phyloP scores from a whole-genome alignment of 768 basidiomycete genomes.

The Rhodotorula sphaerocarpa region DNA sequence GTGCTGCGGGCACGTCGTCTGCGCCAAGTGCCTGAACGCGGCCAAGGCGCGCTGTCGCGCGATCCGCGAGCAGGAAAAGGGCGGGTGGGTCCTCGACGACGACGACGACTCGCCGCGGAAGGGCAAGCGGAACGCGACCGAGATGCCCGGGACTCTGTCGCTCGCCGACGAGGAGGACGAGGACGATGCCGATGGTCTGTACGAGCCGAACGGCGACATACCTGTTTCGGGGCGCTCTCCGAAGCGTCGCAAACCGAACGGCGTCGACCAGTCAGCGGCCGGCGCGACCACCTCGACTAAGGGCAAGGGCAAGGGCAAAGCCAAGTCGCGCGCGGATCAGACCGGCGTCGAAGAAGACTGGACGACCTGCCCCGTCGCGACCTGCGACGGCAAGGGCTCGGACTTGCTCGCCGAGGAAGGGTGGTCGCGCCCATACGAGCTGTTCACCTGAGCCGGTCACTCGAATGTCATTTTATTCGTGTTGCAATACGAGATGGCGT shows the following conservation, averaged over 20 bases:
- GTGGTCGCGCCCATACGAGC: constrained; percentile 12
- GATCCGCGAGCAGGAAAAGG: constrained; percentile 1
- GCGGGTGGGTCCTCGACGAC: neutral
- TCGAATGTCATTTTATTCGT: neutral
- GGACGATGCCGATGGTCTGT: constrained; percentile 3
- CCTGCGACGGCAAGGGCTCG: constrained; percentile 5
- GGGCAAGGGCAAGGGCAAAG: constrained; percentile 13
- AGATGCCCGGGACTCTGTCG: neutral
- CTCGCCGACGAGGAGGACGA: constrained; percentile 9
- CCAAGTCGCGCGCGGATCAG: constrained; percentile 4
- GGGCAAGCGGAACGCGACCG: neutral
- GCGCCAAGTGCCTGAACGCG: constrained; percentile 17
- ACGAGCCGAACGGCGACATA: too few relatives aligned
- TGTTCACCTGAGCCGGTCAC: constrained; percentile 11
- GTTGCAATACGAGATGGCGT: too few relatives aligned
- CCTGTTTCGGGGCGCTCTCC: too few relatives aligned
- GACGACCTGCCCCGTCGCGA: constrained; percentile 24
- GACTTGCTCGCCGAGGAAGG: constrained; percentile 19
- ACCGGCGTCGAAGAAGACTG: constrained; percentile 28
- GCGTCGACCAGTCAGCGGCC: neutral
- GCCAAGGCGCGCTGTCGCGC: constrained; percentile 11
- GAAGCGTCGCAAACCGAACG: neutral
- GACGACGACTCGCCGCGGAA: neutral
- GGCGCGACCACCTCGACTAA: neutral
- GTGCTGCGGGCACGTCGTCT: constrained; percentile 27